Evolutionary conservation across 768 basidiomycete species (phyloP), one percentile per base, ranked within the genome.

Genomic region (Lentinula guzmanii): DNA sequence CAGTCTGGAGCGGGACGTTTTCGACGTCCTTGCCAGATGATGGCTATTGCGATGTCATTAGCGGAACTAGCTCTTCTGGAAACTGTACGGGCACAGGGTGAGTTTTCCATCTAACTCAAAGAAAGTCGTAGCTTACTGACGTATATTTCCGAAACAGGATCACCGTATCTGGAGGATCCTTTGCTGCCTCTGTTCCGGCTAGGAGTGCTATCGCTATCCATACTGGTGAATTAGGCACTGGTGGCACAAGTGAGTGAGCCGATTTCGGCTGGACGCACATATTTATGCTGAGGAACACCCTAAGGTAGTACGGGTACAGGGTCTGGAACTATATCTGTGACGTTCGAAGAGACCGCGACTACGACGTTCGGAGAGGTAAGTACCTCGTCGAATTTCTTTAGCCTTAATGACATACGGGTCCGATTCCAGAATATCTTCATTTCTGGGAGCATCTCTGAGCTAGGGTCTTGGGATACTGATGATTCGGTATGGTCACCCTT

Each of bases 1-100:
- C 75, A 4, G 65, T 71, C 0, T 89, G 88, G 87, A 81, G 63
- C 7, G 58, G 78, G 0, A 82, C 80, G 0, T 88, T 89, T 68
- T 68, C 71, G 16, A 89, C 87, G 0, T 79, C 82, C 0, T 71
- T 89, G 8, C 78, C 86, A 0, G 78, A 71, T 24, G 87, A 86
- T 37, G 50, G 58, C 4, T 89, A 89, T 65, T 89, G 88, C 70
- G 84, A 90, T 68, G 83, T 88, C 18, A 75, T 87, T 37, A 79
- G 76, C 53, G 86, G 86, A 9, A 68, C 65, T 35, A 74, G 70
- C 33, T 70, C 70, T 0, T 64, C 61, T 1, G 80, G 79, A 1
- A 58, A 65, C 1, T 90, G 88, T 69, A 77, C 80, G 0, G 86
- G 86, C 0, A 61, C 72, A 34, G 69, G 73, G 86, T 88, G 64